Evolutionary conservation across 768 basidiomycete species (phyloP).

Genomic region (Phaffia tasmanica): DNA sequence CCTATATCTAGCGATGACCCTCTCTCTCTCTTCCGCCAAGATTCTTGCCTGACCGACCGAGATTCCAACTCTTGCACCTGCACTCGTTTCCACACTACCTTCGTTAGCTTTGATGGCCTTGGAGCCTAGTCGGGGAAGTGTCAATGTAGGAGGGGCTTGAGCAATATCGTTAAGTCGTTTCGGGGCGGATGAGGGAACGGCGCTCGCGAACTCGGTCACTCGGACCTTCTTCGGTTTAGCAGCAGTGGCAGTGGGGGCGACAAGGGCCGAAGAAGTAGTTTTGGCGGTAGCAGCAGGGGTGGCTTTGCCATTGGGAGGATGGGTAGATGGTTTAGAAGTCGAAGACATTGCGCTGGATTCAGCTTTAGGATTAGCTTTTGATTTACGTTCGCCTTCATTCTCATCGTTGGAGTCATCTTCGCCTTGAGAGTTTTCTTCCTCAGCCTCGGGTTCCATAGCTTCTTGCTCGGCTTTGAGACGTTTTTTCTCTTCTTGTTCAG

Average conservation of each 20-base stretch:
- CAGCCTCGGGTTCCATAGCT: background rate
- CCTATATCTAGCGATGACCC: constrained; percentile 24
- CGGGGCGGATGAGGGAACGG: constrained; percentile 20
- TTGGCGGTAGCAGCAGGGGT: background rate
- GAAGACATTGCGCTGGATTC: background rate
- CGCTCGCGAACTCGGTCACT: constrained; percentile 14
- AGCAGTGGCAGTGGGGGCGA: background rate
- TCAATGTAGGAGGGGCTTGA: constrained; percentile 22
- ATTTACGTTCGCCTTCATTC: constrained; percentile 2
- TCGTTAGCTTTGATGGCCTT: constrained; percentile 20
- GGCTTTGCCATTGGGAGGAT: background rate
- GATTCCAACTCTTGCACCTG: constrained; percentile 14
- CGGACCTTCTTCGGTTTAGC: background rate
- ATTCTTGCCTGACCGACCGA: constrained; percentile 24
- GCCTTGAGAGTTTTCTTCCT: background rate
- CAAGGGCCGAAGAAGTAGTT: background rate
- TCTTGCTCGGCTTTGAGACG: background rate
- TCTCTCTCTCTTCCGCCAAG: constrained; percentile 26
- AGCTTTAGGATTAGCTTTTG: background rate
- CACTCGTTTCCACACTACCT: background rate
- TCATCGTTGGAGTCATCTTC: background rate
- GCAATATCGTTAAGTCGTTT: constrained; percentile 25
- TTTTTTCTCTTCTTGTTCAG: background rate
- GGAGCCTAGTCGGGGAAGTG: constrained; percentile 18
- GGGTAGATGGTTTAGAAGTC: no score